Evolutionary conservation across 1,284 basidiomycete species (phyloP).

Genomic region (Vanrija sp.): DNA sequence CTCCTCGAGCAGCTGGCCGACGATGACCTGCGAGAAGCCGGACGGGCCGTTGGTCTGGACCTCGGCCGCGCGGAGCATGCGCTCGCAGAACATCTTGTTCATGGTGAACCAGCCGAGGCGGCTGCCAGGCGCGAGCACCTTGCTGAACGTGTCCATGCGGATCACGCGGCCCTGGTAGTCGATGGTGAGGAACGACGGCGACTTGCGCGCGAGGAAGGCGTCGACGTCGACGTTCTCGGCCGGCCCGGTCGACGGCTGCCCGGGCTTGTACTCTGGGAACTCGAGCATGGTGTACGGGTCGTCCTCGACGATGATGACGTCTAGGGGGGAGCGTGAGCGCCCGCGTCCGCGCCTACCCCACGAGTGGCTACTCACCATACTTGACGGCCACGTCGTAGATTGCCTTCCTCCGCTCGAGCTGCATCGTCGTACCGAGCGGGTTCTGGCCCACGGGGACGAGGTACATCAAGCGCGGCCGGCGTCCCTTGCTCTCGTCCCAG

Average conservation of each 20-base stretch:
- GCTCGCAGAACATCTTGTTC: constrained; percentile 54
- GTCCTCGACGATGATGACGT: constrained; percentile 67
- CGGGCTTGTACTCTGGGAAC: constrained; percentile 16
- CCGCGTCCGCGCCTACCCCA: background rate
- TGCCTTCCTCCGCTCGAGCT: constrained; percentile 60
- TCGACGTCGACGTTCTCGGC: constrained; percentile 13
- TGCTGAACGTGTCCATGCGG: constrained; percentile 34
- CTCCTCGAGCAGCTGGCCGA: constrained; percentile 58
- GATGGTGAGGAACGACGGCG: constrained; percentile 62
- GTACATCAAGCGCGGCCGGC: constrained; percentile 65
- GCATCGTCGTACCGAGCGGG: constrained; percentile 67
- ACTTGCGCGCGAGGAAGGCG: constrained; percentile 46
- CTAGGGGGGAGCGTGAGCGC: constrained; percentile 27
- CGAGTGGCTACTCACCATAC: constrained; percentile 46
- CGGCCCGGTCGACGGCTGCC: constrained; percentile 1
- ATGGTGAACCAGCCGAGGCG: constrained; percentile 69
- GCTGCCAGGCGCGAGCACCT: constrained; percentile 65
- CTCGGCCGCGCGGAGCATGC: constrained; percentile 64
- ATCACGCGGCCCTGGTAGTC: constrained; percentile 35
- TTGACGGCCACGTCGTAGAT: constrained; percentile 74
- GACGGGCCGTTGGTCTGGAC: constrained; percentile 64
- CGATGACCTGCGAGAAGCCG: constrained; percentile 58
- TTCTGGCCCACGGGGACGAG: constrained; percentile 54
- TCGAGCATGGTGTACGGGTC: constrained; percentile 72
- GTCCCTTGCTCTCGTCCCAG: constrained; percentile 59